A percentile compares a stretch with the other conserved stretches of the same genome.
Conservation (phyloP, 768 basidiomycete genomes). For the Boletus barrowsii region DNA sequence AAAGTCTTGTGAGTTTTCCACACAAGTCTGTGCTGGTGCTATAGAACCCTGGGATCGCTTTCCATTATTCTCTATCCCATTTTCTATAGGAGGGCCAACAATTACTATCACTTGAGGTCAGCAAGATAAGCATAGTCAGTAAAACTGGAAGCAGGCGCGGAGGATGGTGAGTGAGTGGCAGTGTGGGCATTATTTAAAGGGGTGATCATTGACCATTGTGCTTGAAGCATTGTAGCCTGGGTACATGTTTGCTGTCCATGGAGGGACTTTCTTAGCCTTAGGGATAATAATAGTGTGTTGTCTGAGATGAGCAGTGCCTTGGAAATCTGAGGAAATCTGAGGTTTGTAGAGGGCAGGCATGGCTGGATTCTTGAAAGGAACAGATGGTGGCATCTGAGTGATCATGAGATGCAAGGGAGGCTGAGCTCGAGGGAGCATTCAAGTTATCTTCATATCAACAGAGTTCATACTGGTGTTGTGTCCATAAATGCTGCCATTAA, state of each 20-base stretch:
- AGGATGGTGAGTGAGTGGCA: slow-evolving; percentile 17
- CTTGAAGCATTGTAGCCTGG: slow-evolving; percentile 26
- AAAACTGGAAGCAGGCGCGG: slow-evolving; percentile 10
- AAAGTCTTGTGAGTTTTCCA: no score
- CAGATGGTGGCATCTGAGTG: slow-evolving; percentile 40
- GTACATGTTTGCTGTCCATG: slow-evolving; percentile 33
- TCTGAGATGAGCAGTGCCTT: slow-evolving; percentile 16
- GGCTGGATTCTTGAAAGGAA: slow-evolving; percentile 53
- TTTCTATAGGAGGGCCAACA: slow-evolving; percentile 34
- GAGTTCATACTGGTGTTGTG: slow-evolving; percentile 30
- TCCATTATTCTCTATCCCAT: no score
- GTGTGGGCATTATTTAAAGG: slow-evolving; percentile 41
- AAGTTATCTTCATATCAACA: slow-evolving; percentile 23
- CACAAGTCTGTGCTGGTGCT: no score
- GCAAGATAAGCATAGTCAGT: slow-evolving; percentile 24
- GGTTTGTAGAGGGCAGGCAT: slow-evolving; percentile 46
- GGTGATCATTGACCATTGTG: slow-evolving; percentile 39
- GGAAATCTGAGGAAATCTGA: slow-evolving; percentile 31
- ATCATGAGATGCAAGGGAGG: slow-evolving; percentile 40
- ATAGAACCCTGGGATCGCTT: no score
- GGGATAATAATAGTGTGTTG: slow-evolving; percentile 19
- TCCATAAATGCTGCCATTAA: slow-evolving; percentile 31
- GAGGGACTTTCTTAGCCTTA: slow-evolving; percentile 27
- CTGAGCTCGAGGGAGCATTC: slow-evolving; percentile 24
- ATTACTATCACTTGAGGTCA: slow-evolving; percentile 27